Conservation (phyloP, 1,284 basidiomycete species). For the Cutaneotrichosporon dermatis region DNA sequence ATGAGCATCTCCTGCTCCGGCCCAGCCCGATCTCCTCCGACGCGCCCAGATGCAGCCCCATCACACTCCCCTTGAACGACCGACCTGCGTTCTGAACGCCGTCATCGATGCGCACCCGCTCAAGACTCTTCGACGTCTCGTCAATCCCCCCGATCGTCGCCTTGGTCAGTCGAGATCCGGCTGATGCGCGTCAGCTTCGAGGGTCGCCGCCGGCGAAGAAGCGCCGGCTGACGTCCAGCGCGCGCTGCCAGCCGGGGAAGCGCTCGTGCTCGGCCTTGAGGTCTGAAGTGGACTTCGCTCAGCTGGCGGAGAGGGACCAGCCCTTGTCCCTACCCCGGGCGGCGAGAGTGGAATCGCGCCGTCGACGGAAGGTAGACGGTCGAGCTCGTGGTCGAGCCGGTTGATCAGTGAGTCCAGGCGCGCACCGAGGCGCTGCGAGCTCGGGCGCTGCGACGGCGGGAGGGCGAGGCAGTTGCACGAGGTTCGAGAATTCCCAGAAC, state of each 20-base stretch:
- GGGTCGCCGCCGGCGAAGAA: constrained; percentile 40
- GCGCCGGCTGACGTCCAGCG: constrained; percentile 28
- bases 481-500: constrained; percentile 41
- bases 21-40: constrained; percentile 23
- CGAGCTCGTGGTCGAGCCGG: constrained; percentile 29
- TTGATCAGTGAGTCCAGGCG: constrained; percentile 36
- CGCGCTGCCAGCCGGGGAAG: constrained; percentile 35
- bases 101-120: constrained; percentile 29
- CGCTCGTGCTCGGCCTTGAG: constrained; percentile 24
- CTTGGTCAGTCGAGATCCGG: constrained; percentile 32
- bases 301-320: constrained; percentile 9
- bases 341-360: constrained; percentile 2
- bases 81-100: constrained; percentile 39
- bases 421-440: constrained; percentile 10
- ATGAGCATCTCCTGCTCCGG: constrained; percentile 35
- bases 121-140: constrained; percentile 25
- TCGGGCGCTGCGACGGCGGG: constrained; percentile 7
- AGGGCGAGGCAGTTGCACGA: constrained; percentile 32
- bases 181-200: constrained; percentile 27
- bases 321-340: constrained; percentile 3
- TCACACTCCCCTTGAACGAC: constrained; percentile 36
- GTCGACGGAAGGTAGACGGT: constrained; percentile 22
- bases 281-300: constrained; percentile 8
- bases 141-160: constrained; percentile 29
- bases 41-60: constrained; percentile 42